Evolutionary conservation across 352 stramenopile species (phyloP).

Genomic region (Achlya hypogyna): DNA sequence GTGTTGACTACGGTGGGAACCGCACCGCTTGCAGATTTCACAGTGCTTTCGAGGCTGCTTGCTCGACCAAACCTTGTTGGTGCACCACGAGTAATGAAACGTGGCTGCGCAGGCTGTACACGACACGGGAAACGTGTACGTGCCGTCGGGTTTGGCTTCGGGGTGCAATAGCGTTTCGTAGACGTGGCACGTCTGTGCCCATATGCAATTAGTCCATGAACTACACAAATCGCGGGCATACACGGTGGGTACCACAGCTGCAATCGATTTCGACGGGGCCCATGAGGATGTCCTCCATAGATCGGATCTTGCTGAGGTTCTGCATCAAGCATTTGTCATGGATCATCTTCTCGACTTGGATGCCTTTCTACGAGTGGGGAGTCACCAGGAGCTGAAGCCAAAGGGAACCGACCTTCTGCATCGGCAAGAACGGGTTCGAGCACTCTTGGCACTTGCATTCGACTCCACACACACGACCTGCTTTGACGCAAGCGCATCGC

Average conservation of each 20-base stretch:
- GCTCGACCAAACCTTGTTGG: slow-evolving; percentile 56
- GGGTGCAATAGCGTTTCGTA: slow-evolving; percentile 7
- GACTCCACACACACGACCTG: slow-evolving; percentile 59
- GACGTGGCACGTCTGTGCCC: neutral
- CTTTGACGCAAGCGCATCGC: slow-evolving; percentile 72
- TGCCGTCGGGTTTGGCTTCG: neutral
- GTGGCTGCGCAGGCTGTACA: neutral
- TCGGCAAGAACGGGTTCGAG: slow-evolving; percentile 69
- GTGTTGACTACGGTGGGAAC: slow-evolving; percentile 71
- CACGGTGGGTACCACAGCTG: slow-evolving; percentile 27
- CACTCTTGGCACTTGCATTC: slow-evolving; percentile 75
- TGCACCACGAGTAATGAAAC: slow-evolving; percentile 66
- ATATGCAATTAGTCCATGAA: too few species aligned
- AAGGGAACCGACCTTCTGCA: slow-evolving; percentile 28
- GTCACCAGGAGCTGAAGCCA: neutral
- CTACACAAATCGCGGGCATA: too few species aligned
- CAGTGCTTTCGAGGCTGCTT: slow-evolving; percentile 77
- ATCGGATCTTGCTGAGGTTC: slow-evolving; percentile 71
- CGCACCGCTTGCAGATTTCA: slow-evolving; percentile 64
- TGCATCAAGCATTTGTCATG: slow-evolving; percentile 73
- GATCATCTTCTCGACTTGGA: slow-evolving; percentile 59
- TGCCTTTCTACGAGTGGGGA: slow-evolving; percentile 27
- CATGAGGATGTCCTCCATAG: slow-evolving; percentile 72
- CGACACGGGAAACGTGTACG: neutral
- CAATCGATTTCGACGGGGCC: slow-evolving; percentile 63